Percentiles rank a stretch among this genome's conserved stretches.
These are phyloP conservation scores for Nothophaeocryptopus gaeumannii DNA, from an alignment of 2,329 filamentous ascomycete species.

Conservation along the genomic window DNA sequence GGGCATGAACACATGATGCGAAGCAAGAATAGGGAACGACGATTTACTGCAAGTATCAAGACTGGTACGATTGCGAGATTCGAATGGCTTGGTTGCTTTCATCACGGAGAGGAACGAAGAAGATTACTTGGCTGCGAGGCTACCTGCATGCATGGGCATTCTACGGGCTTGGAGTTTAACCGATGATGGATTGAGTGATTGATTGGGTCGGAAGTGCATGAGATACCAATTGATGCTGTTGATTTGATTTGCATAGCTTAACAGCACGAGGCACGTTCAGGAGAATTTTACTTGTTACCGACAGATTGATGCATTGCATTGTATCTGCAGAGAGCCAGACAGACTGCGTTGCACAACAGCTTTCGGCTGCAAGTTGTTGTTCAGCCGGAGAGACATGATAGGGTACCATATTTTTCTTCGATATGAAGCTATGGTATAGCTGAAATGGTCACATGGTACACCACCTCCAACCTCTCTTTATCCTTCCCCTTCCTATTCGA, in stretches of 20 bases:
- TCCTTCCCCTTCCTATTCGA: too few species aligned
- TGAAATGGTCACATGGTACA: too few species aligned
- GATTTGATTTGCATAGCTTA: neutral
- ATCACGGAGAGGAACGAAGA: neutral
- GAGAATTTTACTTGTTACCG: conserved; percentile 1
- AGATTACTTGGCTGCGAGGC: too few species aligned
- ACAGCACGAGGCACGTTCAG: neutral
- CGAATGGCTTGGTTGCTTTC: neutral
- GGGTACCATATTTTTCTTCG: too few species aligned
- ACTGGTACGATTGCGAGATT: neutral
- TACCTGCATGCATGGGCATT: too few species aligned
- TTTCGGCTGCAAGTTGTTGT: neutral
- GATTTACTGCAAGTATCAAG: neutral
- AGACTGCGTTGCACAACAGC: neutral
- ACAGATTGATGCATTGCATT: conserved; percentile 6
- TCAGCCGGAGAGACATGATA: too few species aligned
- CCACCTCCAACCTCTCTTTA: too few species aligned
- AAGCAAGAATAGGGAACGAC: neutral
- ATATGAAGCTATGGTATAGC: neutral
- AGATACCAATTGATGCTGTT: conserved; percentile 4
- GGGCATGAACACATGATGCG: conserved; percentile 1
- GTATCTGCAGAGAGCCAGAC: too few species aligned
- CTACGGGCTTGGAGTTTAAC: neutral
- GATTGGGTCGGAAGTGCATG: too few species aligned
- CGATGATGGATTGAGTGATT: neutral